Evolutionary conservation across 2,329 filamentous ascomycete species (phyloP).

Genomic region (Clonostachys rosea): DNA sequence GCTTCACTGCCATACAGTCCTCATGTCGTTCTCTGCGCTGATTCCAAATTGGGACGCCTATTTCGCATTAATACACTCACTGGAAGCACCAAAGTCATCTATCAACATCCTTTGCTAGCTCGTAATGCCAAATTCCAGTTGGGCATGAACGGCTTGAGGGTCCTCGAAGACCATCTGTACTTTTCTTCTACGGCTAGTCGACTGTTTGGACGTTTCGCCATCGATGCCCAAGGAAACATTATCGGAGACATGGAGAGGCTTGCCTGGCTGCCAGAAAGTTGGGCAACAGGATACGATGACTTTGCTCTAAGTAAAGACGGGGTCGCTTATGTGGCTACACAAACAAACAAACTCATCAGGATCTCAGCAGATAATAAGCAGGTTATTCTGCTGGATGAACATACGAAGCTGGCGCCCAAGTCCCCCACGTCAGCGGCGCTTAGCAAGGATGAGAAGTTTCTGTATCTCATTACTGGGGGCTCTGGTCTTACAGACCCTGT

Average conservation of each 20-base stretch:
- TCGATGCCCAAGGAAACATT: conserved; percentile 1
- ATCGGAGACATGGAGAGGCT: conserved; percentile 5
- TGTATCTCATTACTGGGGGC: conserved; percentile 8
- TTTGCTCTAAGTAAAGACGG: conserved; percentile 7
- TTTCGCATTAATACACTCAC: conserved; percentile 7
- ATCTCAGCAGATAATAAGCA: too few relatives aligned
- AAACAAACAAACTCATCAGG: conserved; percentile 1
- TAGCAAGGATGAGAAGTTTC: conserved; percentile 7
- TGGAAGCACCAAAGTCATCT: conserved; percentile 5
- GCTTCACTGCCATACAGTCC: conserved; percentile 5
- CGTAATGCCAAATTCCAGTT: conserved; percentile 3
- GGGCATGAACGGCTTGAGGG: conserved; percentile 10
- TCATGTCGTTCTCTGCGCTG: conserved; percentile 9
- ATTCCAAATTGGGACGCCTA: conserved; percentile 8
- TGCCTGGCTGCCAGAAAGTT: neutral
- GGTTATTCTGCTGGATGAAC: neutral
- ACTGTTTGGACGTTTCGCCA: conserved; percentile 4
- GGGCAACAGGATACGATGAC: conserved; percentile 6
- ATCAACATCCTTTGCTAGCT: conserved; percentile 7
- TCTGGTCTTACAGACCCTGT: too few relatives aligned
- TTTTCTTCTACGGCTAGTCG: conserved; percentile 7
- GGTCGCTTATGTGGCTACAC: conserved; percentile 4
- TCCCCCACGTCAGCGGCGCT: conserved; percentile 5
- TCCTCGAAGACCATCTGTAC: conserved; percentile 9
- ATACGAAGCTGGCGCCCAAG: conserved; percentile 3